A percentile compares a stretch with the other conserved stretches of the same genome.
These are phyloP conservation scores for Scheffersomyces illinoinensis DNA, from an alignment of 1,139 yeast species.

Conservation along the genomic window DNA sequence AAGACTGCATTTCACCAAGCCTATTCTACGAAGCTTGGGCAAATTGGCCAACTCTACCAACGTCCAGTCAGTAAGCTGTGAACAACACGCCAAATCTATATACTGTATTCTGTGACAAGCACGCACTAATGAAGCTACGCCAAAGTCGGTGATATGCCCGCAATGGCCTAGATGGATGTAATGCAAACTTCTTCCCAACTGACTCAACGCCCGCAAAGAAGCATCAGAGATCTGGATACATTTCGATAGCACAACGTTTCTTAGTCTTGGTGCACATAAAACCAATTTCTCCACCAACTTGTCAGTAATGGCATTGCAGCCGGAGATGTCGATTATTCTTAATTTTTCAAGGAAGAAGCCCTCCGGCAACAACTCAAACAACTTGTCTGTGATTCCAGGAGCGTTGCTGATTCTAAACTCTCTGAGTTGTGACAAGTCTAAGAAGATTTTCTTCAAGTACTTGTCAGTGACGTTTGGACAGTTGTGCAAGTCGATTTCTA, in stretches of 20 bases:
- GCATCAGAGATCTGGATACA: conserved; percentile 87
- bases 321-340: conserved; percentile 82
- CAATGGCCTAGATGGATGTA: conserved; percentile 95
- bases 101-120: conserved; percentile 86
- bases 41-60: conserved; percentile 74
- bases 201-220: conserved; percentile 69
- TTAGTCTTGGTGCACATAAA: conserved; percentile 73
- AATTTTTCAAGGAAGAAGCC: conserved; percentile 50
- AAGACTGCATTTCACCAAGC: conserved; percentile 86
- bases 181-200: conserved; percentile 79
- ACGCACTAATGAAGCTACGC: conserved; percentile 74
- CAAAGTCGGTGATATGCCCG: conserved; percentile 83
- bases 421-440: conserved; percentile 66
- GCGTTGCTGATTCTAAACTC: conserved; percentile 84
- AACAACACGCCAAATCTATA: conserved; percentile 93
- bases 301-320: conserved; percentile 82
- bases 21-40: conserved; percentile 85
- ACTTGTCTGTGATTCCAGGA: conserved; percentile 64
- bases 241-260: conserved; percentile 87
- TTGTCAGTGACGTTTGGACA: conserved; percentile 74
- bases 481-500: conserved; percentile 86
- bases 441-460: conserved; percentile 61
- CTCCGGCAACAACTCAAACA: conserved; percentile 50
- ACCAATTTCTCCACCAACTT: conserved; percentile 73
- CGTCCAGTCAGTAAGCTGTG: conserved; percentile 84